A percentile compares a stretch with the other conserved stretches of the same genome.
phyloP scores from a whole-genome alignment of 2,329 filamentous ascomycete genomes.

The Fusarium azukiicola region DNA sequence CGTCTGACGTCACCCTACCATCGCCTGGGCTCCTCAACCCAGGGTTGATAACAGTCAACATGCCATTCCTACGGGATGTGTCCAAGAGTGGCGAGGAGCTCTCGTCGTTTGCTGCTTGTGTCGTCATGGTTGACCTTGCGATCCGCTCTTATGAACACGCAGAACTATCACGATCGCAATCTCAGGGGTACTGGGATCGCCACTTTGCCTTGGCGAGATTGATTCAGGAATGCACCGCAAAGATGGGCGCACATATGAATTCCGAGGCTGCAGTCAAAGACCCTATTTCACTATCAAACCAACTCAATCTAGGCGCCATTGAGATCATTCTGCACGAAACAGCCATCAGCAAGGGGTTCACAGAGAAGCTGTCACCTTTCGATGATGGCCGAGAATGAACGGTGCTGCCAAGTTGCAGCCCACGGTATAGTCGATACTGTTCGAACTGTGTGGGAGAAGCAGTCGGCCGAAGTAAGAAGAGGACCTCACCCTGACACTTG shows the following conservation, averaged over 20 bases:
- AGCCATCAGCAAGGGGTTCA: not conserved
- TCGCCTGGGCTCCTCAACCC: not conserved
- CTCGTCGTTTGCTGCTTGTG: not conserved
- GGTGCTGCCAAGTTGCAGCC: not conserved
- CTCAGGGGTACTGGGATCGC: not conserved
- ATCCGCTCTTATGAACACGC: not conserved
- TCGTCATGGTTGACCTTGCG: not conserved
- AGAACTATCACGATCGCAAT: not conserved
- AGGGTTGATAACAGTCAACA: accelerated
- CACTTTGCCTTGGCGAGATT: not conserved
- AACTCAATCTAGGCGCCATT: not conserved
- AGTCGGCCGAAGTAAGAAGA: not conserved
- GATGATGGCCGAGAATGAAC: not conserved
- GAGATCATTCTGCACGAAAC: not conserved
- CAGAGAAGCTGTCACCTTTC: not conserved
- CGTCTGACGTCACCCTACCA: not conserved
- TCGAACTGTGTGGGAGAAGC: not conserved
- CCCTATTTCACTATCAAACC: not conserved
- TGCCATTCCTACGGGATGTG: not conserved
- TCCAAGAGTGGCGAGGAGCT: not conserved
- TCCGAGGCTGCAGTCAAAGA: not conserved
- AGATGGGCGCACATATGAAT: not conserved
- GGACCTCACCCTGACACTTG: too few species aligned
- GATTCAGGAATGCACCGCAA: not conserved
- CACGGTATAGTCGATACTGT: not conserved